Percentiles rank a stretch among this genome's conserved stretches.
Conservation (phyloP, 2,329 filamentous ascomycete genomes). For the Cercospora berteroae region DNA sequence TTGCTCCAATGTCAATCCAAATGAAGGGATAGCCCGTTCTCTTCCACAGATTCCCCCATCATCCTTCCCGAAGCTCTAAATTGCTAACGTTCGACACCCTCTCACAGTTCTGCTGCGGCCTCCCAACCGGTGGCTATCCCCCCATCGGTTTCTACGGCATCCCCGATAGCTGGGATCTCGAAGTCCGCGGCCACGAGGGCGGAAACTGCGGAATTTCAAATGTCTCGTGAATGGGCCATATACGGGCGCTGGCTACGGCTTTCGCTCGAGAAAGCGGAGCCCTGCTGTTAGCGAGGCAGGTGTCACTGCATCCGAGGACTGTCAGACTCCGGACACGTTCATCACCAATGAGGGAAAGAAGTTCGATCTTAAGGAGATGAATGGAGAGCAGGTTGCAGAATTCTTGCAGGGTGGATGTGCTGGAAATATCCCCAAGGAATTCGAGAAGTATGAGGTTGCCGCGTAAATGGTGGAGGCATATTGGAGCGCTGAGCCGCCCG, state of each 20-base stretch:
- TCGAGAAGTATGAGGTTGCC: neutral
- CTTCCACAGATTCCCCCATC: neutral
- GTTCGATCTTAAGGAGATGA: neutral
- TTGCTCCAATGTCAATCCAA: neutral
- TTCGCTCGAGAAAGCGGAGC: neutral
- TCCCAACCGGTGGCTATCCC: neutral
- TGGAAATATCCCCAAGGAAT: neutral
- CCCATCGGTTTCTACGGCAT: constrained; percentile 1
- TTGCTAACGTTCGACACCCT: neutral
- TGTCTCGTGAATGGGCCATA: neutral
- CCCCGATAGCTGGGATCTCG: neutral
- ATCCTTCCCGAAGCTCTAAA: neutral
- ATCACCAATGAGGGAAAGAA: neutral
- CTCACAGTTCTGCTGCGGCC: neutral
- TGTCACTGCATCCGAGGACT: neutral
- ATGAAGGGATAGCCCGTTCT: neutral
- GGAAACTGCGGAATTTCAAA: neutral
- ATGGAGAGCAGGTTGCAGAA: neutral
- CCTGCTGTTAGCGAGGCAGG: neutral
- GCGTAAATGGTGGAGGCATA: neutral
- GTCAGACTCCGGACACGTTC: neutral
- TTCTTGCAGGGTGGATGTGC: neutral
- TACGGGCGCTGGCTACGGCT: neutral
- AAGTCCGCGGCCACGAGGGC: constrained; percentile 3
- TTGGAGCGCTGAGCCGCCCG: neutral